Evolutionary conservation across 345 rosid species (phyloP), one percentile per base, ranked within the genome.

Genomic region (Corchorus olitorius): DNA sequence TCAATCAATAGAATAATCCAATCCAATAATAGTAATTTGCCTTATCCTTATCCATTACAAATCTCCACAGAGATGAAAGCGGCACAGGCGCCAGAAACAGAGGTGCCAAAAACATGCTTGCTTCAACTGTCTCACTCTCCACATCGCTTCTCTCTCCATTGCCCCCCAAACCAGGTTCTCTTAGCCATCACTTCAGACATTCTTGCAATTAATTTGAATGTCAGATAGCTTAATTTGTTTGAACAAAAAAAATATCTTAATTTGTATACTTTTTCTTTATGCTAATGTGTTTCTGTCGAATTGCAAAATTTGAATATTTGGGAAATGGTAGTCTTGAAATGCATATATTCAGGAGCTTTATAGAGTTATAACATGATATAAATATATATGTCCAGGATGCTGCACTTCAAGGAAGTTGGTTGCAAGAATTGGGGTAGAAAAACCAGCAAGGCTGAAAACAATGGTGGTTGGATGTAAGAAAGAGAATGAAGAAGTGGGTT

Each of bases 311-410:
- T 6, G 10, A 1, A 2, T 59, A 19, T 15, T 19, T 20, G 13
- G 20, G 1, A 6, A 20, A 50, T 46, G 39, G 16, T 49, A n/a
- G 6, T 66, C 11, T 39, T 20, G 34, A 66, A 27, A 13, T 3
- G 54, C 54, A 46, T 46, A 45, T 2, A 45, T 20, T 6, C 37
- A 46, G 37, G 53, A 37, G 12, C 4, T 20, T 46, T 0, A 41
- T 1, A 53, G 6, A 17, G 0, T 35, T 45, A 0, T 45, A 66
- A 45, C 35, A 66, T 66, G 70, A 49, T 49, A n/a, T 60, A 0
- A 8, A 55, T 72, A 9, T 66, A n/a, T n/a, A n/a, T n/a, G n/a
- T n/a, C 65, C 87, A 90, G 94, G 88, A 67, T 34, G 15, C 73
- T 81, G n/a, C 49, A 77, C 46, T 63, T 72, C 83, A 35, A 77